Percentiles rank a stretch among this genome's conserved stretches.
phyloP scores from a whole-genome alignment of 352 stramenopile species.

The Blastocystis sp. region DNA sequence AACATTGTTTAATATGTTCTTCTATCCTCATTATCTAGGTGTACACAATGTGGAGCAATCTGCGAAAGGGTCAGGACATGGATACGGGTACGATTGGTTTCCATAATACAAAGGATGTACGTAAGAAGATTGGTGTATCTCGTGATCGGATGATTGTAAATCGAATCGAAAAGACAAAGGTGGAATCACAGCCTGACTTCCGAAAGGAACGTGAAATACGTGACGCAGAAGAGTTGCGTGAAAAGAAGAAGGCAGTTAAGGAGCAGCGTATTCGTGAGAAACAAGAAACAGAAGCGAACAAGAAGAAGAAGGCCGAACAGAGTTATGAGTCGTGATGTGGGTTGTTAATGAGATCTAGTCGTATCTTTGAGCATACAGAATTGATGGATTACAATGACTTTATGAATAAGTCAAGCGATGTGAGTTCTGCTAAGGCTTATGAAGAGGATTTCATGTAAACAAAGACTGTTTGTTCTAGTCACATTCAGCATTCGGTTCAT shows the following conservation, averaged over 20 bases:
- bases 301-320: constrained; percentile 61
- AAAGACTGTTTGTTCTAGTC: constrained; percentile 24
- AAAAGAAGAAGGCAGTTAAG: constrained; percentile 76
- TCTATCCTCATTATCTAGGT: constrained; percentile 73
- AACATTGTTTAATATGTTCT: constrained; percentile 74
- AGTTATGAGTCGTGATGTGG: constrained; percentile 69
- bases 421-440: constrained; percentile 27
- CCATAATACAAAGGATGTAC: constrained; percentile 70
- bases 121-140: constrained; percentile 70
- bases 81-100: constrained; percentile 83
- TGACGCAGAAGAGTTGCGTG: constrained; percentile 59
- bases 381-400: constrained; percentile 64
- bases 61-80: constrained; percentile 85
- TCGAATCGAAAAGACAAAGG: constrained; percentile 71
- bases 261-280: constrained; percentile 72
- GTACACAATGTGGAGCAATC: constrained; percentile 87
- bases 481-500: too few species aligned
- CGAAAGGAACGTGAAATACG: constrained; percentile 22
- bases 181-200: constrained; percentile 69
- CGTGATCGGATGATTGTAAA: constrained; percentile 68
- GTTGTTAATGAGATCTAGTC: not conserved
- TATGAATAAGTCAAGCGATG: constrained; percentile 41
- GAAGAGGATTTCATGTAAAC: constrained; percentile 61
- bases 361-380: constrained; percentile 58
- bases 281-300: constrained; percentile 67